Evolutionary conservation across 2,329 filamentous ascomycete genomes (phyloP).

Genomic region (Colletotrichum lindemuthianum): DNA sequence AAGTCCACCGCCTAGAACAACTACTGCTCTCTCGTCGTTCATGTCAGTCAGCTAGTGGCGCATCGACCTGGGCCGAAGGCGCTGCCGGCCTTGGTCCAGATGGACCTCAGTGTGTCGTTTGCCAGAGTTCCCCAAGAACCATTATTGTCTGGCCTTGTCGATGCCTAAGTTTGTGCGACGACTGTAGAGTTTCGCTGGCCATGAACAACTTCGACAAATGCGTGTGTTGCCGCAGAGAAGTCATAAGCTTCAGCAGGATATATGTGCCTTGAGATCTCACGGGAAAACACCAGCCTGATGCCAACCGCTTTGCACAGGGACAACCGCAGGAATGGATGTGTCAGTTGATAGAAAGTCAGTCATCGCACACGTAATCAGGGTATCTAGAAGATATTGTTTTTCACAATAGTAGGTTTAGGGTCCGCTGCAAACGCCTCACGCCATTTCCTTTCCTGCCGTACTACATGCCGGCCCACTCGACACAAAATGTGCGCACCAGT

Average conservation of each 20-base stretch:
- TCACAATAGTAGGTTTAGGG: background rate
- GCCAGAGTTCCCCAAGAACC: conserved; percentile 84
- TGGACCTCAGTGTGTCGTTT: conserved; percentile 91
- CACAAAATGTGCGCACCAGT: conserved; percentile 77
- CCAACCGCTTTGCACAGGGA: no score
- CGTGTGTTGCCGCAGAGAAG: conserved; percentile 90
- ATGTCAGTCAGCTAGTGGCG: conserved; percentile 8
- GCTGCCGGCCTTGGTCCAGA: conserved; percentile 76
- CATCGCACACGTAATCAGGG: background rate
- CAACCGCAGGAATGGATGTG: no score
- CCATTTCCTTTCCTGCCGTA: background rate
- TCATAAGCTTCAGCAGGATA: conserved; percentile 88
- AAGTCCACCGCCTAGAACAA: conserved; percentile 69
- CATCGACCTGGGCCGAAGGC: conserved; percentile 72
- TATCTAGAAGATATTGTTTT: background rate
- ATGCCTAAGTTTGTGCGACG: conserved; percentile 93
- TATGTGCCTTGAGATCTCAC: conserved; percentile 73
- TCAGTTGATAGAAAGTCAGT: background rate
- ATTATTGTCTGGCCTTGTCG: conserved; percentile 97
- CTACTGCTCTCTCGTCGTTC: conserved; percentile 64
- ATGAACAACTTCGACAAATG: conserved; percentile 98
- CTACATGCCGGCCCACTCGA: conserved; percentile 95
- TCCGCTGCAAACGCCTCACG: background rate
- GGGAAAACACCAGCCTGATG: background rate
- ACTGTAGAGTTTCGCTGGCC: conserved; percentile 90